Percentiles rank a stretch among this genome's conserved stretches.
phyloP scores from a whole-genome alignment of 176 grass and related monocot species.

The Luzula sylvatica region DNA sequence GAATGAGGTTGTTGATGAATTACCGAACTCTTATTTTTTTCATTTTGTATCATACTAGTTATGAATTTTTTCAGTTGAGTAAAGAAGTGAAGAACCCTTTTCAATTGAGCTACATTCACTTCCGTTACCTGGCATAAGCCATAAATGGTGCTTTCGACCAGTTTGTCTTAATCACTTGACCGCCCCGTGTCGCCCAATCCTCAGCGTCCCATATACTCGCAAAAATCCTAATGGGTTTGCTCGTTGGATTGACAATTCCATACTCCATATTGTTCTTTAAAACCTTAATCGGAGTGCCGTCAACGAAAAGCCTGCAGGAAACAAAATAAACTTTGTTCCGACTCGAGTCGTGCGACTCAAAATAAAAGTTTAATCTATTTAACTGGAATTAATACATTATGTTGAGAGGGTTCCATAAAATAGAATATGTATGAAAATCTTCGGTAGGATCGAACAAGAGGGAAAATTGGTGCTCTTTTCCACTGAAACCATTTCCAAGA shows the following conservation, averaged over 20 bases:
- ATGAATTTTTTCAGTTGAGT: no score
- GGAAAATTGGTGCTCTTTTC: constrained; percentile 75
- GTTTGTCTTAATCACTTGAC: constrained; percentile 64
- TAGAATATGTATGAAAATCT: constrained; percentile 58
- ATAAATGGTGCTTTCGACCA: constrained; percentile 46
- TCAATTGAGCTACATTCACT: no score
- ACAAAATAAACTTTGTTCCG: not conserved
- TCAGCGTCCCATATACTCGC: constrained; percentile 60
- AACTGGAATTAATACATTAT: no score
- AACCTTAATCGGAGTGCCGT: constrained; percentile 57
- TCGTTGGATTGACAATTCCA: constrained; percentile 48
- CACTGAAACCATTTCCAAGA: constrained; percentile 70
- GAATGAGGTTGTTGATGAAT: no score
- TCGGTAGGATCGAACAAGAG: constrained; percentile 61
- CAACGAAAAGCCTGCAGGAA: constrained; percentile 39
- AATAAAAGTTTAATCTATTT: not conserved
- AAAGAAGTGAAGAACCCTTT: no score
- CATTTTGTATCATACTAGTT: no score
- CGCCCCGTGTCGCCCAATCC: constrained; percentile 77
- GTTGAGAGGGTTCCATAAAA: constrained; percentile 54
- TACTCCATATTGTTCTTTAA: constrained; percentile 50
- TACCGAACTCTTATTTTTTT: no score
- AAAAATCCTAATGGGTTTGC: constrained; percentile 46
- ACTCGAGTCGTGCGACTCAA: no score
- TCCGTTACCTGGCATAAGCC: no score